A percentile compares a stretch with the other conserved stretches of the same genome.
Evolutionary conservation across 805 yeast species (phyloP).

Genomic region (Cyberlindnera veronae): DNA sequence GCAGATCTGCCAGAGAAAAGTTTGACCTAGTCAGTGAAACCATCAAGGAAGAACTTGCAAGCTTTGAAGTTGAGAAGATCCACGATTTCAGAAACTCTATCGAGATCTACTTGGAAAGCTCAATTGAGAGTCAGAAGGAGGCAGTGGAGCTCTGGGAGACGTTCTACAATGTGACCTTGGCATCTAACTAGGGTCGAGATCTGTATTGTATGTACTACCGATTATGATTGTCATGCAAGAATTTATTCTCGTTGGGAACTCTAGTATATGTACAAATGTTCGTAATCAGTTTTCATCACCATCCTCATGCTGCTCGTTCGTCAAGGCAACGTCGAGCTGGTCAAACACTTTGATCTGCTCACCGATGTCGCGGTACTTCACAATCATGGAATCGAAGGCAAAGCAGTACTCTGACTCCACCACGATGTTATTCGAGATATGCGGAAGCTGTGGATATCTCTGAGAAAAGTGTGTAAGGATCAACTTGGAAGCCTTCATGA

Average conservation of each 20-base stretch:
- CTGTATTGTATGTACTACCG: conserved; percentile 2
- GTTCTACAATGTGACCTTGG: conserved; percentile 59
- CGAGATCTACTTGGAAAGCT: conserved; percentile 85
- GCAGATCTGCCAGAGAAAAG: conserved; percentile 49
- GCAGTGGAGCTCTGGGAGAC: conserved; percentile 85
- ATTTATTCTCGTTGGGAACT: not conserved
- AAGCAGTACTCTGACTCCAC: conserved; percentile 39
- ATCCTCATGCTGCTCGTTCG: conserved; percentile 26
- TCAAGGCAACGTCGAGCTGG: conserved; percentile 30
- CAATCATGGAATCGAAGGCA: conserved; percentile 67
- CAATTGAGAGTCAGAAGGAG: conserved; percentile 92
- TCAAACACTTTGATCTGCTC: conserved; percentile 30
- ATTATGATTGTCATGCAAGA: conserved; percentile 1
- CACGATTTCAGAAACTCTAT: conserved; percentile 85
- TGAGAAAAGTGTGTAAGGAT: conserved; percentile 92
- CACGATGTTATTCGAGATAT: conserved; percentile 27
- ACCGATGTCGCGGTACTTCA: conserved; percentile 42
- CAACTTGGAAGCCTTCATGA: conserved; percentile 69
- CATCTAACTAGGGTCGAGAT: conserved; percentile 11
- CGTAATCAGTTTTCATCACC: conserved; percentile 14
- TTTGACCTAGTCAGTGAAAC: conserved; percentile 63
- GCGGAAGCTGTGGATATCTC: conserved; percentile 66
- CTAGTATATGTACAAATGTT: not conserved
- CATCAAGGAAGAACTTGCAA: conserved; percentile 62
- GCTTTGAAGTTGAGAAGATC: conserved; percentile 71